phyloP scores from a whole-genome alignment of 208 protist genomes.

The Leishmania tarentolae region DNA sequence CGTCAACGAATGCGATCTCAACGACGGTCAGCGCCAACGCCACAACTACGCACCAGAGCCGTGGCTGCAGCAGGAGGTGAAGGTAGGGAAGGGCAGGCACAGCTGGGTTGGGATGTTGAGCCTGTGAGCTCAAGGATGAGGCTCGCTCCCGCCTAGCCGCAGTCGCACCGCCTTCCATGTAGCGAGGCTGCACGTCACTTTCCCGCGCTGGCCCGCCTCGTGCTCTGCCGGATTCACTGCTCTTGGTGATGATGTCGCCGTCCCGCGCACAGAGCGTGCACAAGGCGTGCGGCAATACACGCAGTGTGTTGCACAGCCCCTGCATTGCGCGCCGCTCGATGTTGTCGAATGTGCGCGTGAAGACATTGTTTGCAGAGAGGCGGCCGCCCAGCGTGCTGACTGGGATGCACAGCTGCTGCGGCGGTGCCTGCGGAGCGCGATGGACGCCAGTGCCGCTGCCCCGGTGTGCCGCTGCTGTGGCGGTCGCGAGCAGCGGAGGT shows the following conservation, averaged over 20 bases:
- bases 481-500: not conserved
- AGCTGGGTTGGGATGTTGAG: not conserved
- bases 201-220: constrained; percentile 4
- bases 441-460: not conserved
- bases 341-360: constrained; percentile 29
- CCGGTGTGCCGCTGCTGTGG: not conserved
- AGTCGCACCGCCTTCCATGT: not conserved
- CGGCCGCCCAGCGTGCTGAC: constrained; percentile 16
- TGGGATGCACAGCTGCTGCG: not conserved
- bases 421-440: not conserved
- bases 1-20: constrained; percentile 50
- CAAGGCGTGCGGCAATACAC: no score
- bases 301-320: constrained; percentile 9
- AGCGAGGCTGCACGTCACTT: not conserved
- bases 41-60: constrained; percentile 41
- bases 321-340: constrained; percentile 21
- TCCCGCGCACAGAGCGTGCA: not conserved
- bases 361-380: constrained; percentile 31
- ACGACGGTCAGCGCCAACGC: constrained; percentile 46
- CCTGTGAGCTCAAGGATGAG: not conserved
- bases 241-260: not conserved
- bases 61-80: constrained; percentile 36
- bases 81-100: constrained; percentile 15
- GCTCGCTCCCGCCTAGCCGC: not conserved
- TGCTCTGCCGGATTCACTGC: not conserved